Base-by-base conservation (phyloP, 768 basidiomycete species). In the Pholiota conissans region DNA sequence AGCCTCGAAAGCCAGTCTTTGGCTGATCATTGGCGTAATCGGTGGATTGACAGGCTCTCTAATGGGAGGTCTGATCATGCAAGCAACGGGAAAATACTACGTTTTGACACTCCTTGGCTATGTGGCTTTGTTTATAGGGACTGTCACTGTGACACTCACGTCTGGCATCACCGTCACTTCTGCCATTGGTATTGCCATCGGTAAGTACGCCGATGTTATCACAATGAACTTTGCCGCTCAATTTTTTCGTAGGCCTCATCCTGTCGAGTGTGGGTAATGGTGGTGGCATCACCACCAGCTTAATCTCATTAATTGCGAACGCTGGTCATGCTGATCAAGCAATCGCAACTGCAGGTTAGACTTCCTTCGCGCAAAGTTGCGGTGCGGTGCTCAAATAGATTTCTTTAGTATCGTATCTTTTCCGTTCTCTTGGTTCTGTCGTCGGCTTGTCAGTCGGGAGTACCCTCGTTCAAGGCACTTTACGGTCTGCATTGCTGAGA, bases 251-350 rank as follows among this genome's bases (percentile, higher is more conserved):
- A 77, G 77, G 77, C 24, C 57, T 79, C 13, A 37, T 73, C 10
- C 11, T 78, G 1, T 60, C 73, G 10, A 73, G 71, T 40, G 6
- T 75, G 1, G 81, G 79, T 26, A 79, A 77, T 49, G 76, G 81
- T 10, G 69, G 72, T 32, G 81, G 79, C 0, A 70, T 84, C 10
- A 86, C 84, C 0, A 85, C 81, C 0, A 83, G 80, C 29, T 70
- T 88, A 28, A 78, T 87, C 20, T 79, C 84, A 1, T 69, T 87
- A 40, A 85, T 87, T 34, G 82, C 85, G 3, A 86, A 86, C 66
- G 84, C 84, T 1, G 84, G 85, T 0, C 76, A 76, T 20, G 76
- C 71, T 30, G 83, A 87, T 63, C 85, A 87, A 64, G 86, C 85
- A 7, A 81, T 86, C 35, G 84, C 85, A 1, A 88, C 84, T 9